Conservation (phyloP, 805 yeast genomes). For the Pichia thaimueangensis region DNA sequence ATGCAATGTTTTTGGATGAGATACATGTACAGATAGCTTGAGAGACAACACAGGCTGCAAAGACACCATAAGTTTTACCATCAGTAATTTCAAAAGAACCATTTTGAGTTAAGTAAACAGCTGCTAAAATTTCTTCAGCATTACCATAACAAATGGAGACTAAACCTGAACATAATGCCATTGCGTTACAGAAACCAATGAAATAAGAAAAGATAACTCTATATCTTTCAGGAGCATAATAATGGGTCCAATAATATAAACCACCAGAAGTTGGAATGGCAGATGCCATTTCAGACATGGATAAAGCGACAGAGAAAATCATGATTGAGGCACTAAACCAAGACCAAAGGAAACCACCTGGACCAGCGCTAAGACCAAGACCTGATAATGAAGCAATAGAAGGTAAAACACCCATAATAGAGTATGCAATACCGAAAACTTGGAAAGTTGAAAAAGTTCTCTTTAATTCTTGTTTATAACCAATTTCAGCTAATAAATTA, state of each 20-base stretch:
- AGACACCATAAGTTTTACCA: constrained; percentile 57
- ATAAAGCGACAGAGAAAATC: constrained; percentile 50
- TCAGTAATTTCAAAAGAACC: constrained; percentile 50
- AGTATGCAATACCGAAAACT: constrained; percentile 65
- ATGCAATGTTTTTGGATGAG: constrained; percentile 51
- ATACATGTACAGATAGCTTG: constrained; percentile 49
- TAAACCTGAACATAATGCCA: constrained; percentile 60
- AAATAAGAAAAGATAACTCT: constrained; percentile 52
- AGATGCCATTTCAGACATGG: constrained; percentile 62
- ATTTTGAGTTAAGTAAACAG: constrained; percentile 45
- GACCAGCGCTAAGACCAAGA: constrained; percentile 54
- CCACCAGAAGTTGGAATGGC: constrained; percentile 77
- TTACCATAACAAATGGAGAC: constrained; percentile 69
- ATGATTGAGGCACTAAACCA: constrained; percentile 57
- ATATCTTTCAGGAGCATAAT: constrained; percentile 51
- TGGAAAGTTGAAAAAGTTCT: constrained; percentile 57
- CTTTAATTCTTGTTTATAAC: constrained; percentile 62
- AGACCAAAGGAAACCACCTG: constrained; percentile 63
- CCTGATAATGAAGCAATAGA: constrained; percentile 52
- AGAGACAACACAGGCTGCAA: constrained; percentile 50
- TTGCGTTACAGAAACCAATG: constrained; percentile 61
- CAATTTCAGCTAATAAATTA: constrained; percentile 46
- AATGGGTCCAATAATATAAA: constrained; percentile 60
- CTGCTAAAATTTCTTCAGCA: constrained; percentile 51
- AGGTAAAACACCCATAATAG: constrained; percentile 67